Base-by-base conservation (phyloP, 352 stramenopile genomes). In the Phytopythium delawarense region DNA sequence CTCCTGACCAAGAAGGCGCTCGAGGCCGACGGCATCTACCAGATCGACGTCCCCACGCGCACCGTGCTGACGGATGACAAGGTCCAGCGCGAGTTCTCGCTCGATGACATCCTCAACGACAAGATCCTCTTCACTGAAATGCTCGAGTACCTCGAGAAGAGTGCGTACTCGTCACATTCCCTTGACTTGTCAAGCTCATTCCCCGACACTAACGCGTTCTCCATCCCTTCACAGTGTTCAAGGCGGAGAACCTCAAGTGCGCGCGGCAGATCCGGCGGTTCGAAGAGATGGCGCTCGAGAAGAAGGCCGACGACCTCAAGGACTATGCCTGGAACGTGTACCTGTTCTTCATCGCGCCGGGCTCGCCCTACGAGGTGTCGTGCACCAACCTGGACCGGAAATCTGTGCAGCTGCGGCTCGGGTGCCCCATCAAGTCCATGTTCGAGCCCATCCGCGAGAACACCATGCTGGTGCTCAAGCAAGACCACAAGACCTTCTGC, bases 371-470 rank as follows among this genome's bases (percentile, higher is more conserved):
- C 63, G 83, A 94, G 57, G 83, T 94, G 2, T 94, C 85, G 54
- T 94, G 85, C 74, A 92, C 83, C 2, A 91, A 90, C 54, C 61
- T 91, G 35, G 84, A 91, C 57, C 79, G 85, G 49, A 92, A 94
- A 61, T 91, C 81, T 11, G 85, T 92, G 57, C 82, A 92, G 64
- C 69, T 91, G 21, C 79, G 81, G n/a, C 76, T 94, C 8, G 83
- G 85, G 21, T 92, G 85, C 62, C 83, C 83, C 12, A 88, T 76
- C 40, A 87, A 88, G 67, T 76, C 69, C 59, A 94, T 91, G 81
- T 94, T 94, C 54, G 79, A 92, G 64, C 79, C 84, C 23, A 89
- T 94, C 67, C 91, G 90, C 58, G 85, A 94, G 67, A 91, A 89
- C 69, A 92, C 85, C 23, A 84, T 94, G 70, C 76, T 91, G 32